Conservation (phyloP, 139 green algal genomes). For the Chlorella sp. region DNA sequence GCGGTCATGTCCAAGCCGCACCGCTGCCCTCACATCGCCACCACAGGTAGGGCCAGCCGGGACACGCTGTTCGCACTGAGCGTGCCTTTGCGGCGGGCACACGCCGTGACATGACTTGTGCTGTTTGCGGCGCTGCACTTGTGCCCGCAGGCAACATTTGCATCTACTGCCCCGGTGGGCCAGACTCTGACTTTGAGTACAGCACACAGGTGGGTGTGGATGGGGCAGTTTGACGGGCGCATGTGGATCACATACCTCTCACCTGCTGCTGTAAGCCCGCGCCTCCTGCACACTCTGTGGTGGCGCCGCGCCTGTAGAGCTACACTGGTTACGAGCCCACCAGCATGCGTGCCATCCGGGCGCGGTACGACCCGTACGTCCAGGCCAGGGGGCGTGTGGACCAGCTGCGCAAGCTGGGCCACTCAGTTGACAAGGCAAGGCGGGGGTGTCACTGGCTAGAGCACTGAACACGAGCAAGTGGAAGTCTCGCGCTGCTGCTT, state of each 20-base stretch:
- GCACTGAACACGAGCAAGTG: no score
- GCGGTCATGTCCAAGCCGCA: constrained; percentile 99
- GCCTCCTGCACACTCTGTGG: no score
- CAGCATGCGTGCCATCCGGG: constrained; percentile 93
- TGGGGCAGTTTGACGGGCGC: no score
- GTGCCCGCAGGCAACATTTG: constrained; percentile 91
- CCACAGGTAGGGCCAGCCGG: constrained; percentile 73
- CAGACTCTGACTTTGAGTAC: constrained; percentile 99
- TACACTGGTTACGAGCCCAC: constrained; percentile 95
- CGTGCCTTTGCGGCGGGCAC: no score
- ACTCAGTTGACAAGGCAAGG: constrained; percentile 95
- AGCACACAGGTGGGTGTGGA: constrained; percentile 76
- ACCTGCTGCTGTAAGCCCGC: neutral
- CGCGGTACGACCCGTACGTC: constrained; percentile 92
- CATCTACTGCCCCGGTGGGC: constrained; percentile 96
- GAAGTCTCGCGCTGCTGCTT: no score
- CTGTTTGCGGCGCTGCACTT: neutral
- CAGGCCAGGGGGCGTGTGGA: constrained; percentile 85
- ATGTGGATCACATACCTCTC: no score
- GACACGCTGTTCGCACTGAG: no score
- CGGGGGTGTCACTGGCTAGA: no score
- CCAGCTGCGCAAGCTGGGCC: constrained; percentile 89
- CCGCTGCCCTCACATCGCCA: constrained; percentile 98
- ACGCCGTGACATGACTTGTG: no score
- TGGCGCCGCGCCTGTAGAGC: constrained; percentile 24